Percentiles rank a stretch among this genome's conserved stretches.
These are phyloP conservation scores for Venturia nashicola DNA, from an alignment of 2,329 filamentous ascomycete genomes.

Conservation along the genomic window DNA sequence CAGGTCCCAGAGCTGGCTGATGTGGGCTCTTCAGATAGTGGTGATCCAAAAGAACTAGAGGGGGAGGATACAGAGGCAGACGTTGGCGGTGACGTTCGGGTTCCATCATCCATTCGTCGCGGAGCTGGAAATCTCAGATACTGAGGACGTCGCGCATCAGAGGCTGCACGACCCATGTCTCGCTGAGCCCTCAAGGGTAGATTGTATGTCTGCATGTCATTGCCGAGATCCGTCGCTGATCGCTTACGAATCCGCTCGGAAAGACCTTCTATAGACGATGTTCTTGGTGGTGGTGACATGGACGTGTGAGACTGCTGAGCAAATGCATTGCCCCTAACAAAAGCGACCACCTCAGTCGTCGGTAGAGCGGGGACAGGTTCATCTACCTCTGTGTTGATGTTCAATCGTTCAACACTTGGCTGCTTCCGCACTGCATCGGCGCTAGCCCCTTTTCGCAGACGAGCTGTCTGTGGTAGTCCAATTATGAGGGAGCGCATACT, in stretches of 20 bases:
- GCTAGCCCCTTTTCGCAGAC: conserved; percentile 9
- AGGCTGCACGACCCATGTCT: background rate
- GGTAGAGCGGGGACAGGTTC: conserved; percentile 2
- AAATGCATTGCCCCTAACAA: conserved; percentile 6
- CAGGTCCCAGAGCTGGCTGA: background rate
- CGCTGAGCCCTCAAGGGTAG: background rate
- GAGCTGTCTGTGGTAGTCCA: conserved; percentile 8
- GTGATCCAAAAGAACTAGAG: background rate
- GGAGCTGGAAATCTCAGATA: background rate
- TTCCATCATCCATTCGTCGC: background rate
- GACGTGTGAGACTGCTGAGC: background rate
- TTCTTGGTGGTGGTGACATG: background rate
- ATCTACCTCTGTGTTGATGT: background rate
- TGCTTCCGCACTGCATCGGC: conserved; percentile 3
- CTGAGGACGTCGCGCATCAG: background rate
- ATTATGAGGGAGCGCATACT: conserved; percentile 9
- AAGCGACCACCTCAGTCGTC: background rate
- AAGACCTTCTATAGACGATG: background rate
- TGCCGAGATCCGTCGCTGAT: conserved; percentile 1
- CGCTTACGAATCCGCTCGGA: background rate
- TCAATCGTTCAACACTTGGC: background rate
- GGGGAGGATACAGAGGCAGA: background rate
- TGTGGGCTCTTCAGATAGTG: background rate
- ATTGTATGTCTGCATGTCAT: background rate
- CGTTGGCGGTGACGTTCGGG: background rate